A percentile compares a stretch with the other conserved stretches of the same genome.
phyloP scores from a whole-genome alignment of 1,139 yeast species.

The Entelexis sorbosivorans region DNA sequence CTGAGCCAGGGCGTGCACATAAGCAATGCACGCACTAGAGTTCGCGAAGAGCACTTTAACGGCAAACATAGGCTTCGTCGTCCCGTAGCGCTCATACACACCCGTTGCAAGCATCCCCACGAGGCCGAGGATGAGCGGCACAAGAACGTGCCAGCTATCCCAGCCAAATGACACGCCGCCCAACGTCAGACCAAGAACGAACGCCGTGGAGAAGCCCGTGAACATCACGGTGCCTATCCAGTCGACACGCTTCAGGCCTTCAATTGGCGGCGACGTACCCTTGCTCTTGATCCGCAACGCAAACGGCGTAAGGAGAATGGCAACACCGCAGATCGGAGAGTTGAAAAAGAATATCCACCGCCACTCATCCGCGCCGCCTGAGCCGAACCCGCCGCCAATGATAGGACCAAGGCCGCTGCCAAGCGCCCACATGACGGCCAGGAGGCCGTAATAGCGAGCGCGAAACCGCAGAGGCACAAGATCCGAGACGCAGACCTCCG shows the following conservation, averaged over 20 bases:
- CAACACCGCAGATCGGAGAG: constrained; percentile 57
- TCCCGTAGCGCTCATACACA: constrained; percentile 35
- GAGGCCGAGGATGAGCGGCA: constrained; percentile 44
- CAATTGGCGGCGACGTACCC: constrained; percentile 31
- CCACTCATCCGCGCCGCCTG: constrained; percentile 46
- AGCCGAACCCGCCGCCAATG: constrained; percentile 51
- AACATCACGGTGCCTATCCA: constrained; percentile 29
- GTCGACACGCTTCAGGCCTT: constrained; percentile 40
- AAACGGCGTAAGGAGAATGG: constrained; percentile 37
- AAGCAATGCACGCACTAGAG: constrained; percentile 32
- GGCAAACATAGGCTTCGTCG: constrained; percentile 40
- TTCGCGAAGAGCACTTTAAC: constrained; percentile 33
- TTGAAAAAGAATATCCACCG: constrained; percentile 71
- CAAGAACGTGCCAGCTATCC: constrained; percentile 45
- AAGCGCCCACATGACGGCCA: constrained; percentile 45
- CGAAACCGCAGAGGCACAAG: constrained; percentile 48
- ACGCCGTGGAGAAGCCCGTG: constrained; percentile 33
- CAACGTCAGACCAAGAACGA: constrained; percentile 41
- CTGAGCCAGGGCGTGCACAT: constrained; percentile 33
- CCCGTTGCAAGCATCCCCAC: constrained; percentile 35
- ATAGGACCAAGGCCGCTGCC: constrained; percentile 58
- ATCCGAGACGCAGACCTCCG: constrained; percentile 49
- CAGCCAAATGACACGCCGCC: constrained; percentile 39
- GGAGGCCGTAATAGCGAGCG: constrained; percentile 33
- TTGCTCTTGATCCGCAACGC: constrained; percentile 46